Evolutionary conservation across 805 yeast genomes (phyloP), one percentile per base, ranked within the genome.

Genomic region (Komagataella pseudopastoris): DNA sequence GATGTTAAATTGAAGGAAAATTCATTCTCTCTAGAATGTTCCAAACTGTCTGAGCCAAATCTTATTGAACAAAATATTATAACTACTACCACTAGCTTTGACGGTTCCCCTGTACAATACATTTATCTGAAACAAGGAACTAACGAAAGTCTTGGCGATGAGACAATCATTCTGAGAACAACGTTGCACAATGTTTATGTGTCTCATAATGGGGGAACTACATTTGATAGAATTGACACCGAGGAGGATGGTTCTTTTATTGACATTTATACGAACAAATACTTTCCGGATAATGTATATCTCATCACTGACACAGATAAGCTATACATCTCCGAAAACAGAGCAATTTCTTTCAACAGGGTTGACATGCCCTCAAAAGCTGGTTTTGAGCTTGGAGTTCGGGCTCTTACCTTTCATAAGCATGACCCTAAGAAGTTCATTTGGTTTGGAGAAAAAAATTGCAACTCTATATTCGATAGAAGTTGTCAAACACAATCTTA

Each of bases 181-280:
- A 62, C 67, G 23, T 68, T 71, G 10, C 71, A 76, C 48, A 68
- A 69, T 4, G 75, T 81, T 2, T 83, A 70, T 58, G 74, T 87
- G 6, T 85, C 96, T 0, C 83, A 76, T 58, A 81, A 88, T 62
- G 85, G 85, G 45, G 91, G 91, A 12, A 59, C 65, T 3, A 59
- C 61, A 1, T 78, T 85, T 67, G 64, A 63, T 23, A 61, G 60
- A 49, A 53, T 58, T 30, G 50, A 18, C 4, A 51, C 30, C 10
- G 55, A 59, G 46, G 59, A 60, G 14, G 63, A 58, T 6, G 69
- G 77, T 16, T 70, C 69, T 14, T 70, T 85, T 49, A 54, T 73
- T 5, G 77, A 76, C n/a, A 71, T 84, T n/a, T 69, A 70, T 45
- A 77, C 78, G 46, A 89, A 93, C 55, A 78, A 79, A 6, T 75